Evolutionary conservation across 2,329 filamentous ascomycete genomes (phyloP).

Genomic region (Claviceps sp.): DNA sequence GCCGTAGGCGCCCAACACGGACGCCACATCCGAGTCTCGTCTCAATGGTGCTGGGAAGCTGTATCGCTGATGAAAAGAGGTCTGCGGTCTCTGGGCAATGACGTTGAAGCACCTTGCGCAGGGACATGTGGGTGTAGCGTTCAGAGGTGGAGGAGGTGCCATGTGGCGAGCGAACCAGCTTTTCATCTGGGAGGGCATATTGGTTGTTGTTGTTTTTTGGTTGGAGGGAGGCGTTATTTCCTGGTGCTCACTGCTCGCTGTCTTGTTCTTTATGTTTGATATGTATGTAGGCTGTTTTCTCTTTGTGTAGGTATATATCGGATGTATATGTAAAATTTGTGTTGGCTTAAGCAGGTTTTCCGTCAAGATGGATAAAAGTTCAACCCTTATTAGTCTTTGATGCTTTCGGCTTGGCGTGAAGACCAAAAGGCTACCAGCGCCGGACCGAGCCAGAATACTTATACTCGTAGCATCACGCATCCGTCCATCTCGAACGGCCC

Average conservation of each 20-base stretch:
- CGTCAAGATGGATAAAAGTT: too few species aligned
- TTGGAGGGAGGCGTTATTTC: neutral
- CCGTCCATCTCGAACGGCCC: neutral
- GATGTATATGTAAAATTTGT: too few species aligned
- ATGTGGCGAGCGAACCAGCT: slow-evolving; percentile 29
- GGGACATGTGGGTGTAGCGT: slow-evolving; percentile 20
- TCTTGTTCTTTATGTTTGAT: too few species aligned
- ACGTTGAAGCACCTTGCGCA: slow-evolving; percentile 16
- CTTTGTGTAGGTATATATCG: too few species aligned
- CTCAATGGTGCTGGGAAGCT: neutral
- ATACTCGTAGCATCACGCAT: neutral
- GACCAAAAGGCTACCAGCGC: neutral
- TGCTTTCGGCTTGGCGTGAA: too few species aligned
- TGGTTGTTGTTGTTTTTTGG: neutral
- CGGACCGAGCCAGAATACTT: neutral
- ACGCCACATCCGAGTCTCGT: neutral
- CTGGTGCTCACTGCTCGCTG: neutral
- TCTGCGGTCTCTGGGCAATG: neutral
- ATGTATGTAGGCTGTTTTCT: too few species aligned
- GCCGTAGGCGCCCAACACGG: neutral
- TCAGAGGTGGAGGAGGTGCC: slow-evolving; percentile 24
- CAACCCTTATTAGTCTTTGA: too few species aligned
- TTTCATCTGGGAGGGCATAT: slow-evolving; percentile 19
- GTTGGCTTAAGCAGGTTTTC: too few species aligned
- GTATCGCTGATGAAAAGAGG: neutral